Conservation (phyloP, 2,329 filamentous ascomycete genomes). For the Aspergillus quadricinctus region DNA sequence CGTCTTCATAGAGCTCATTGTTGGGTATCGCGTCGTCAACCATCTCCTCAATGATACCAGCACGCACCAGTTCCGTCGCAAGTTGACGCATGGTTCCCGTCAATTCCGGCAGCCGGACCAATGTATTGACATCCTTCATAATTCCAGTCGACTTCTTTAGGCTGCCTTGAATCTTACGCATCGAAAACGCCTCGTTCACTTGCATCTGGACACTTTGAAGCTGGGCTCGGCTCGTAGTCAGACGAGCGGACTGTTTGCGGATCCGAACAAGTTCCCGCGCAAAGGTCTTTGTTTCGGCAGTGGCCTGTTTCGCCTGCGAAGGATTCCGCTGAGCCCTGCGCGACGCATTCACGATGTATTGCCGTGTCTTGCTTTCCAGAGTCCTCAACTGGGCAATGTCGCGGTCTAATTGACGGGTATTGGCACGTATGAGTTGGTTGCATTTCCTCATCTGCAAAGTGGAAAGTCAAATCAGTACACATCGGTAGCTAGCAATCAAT, state of each 20-base stretch:
- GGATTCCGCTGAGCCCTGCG: slow-evolving; percentile 77
- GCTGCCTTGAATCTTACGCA: slow-evolving; percentile 92
- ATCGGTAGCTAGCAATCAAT: background rate
- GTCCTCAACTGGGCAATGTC: slow-evolving; percentile 76
- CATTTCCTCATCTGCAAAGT: slow-evolving; percentile 79
- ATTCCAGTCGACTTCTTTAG: slow-evolving; percentile 82
- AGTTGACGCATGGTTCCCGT: slow-evolving; percentile 86
- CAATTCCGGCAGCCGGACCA: slow-evolving; percentile 80
- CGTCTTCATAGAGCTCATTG: slow-evolving; percentile 63
- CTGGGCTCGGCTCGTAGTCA: slow-evolving; percentile 86
- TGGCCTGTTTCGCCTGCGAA: slow-evolving; percentile 71
- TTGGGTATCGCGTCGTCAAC: slow-evolving; percentile 78
- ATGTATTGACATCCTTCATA: slow-evolving; percentile 92
- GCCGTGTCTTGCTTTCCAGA: slow-evolving; percentile 79
- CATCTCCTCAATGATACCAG: slow-evolving; percentile 98
- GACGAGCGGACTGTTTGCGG: slow-evolving; percentile 67
- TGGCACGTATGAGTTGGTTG: slow-evolving; percentile 80
- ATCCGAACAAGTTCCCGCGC: slow-evolving; percentile 81
- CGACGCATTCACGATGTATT: slow-evolving; percentile 76
- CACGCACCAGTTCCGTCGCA: slow-evolving; percentile 82
- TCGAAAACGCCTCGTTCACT: slow-evolving; percentile 91
- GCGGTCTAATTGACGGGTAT: slow-evolving; percentile 90
- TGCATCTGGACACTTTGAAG: slow-evolving; percentile 93
- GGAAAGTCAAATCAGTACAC: background rate
- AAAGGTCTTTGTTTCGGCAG: slow-evolving; percentile 78